Conservation (phyloP, 1,284 basidiomycete genomes). For the Exobasidium rhododendri region DNA sequence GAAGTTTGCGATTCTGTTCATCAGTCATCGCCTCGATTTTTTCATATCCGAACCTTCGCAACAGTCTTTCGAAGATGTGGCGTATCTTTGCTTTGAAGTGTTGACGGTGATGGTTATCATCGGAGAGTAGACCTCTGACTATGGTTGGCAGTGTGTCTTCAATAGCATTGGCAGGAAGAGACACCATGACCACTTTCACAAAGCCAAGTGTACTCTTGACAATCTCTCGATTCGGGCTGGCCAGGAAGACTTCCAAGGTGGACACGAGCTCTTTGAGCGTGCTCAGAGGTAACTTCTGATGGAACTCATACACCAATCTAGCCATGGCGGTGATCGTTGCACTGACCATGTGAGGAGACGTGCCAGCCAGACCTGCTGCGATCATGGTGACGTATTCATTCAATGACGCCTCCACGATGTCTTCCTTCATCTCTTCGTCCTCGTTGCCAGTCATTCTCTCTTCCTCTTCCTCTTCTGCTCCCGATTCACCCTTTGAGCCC, state of each 20-base stretch:
- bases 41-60: conserved; percentile 85
- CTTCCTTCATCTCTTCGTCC: conserved; percentile 26
- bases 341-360: conserved; percentile 96
- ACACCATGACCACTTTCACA: conserved; percentile 87
- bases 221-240: conserved; percentile 92
- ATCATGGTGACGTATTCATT: conserved; percentile 97
- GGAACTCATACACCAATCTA: conserved; percentile 92
- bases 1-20: conserved; percentile 71
- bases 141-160: conserved; percentile 72
- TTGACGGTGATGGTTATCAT: conserved; percentile 97
- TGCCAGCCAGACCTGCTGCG: conserved; percentile 87
- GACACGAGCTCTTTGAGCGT: conserved; percentile 82
- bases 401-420: conserved; percentile 69
- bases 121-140: conserved; percentile 79
- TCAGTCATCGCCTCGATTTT: conserved; percentile 65
- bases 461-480: conserved; percentile 69
- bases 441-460: conserved; percentile 20
- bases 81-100: conserved; percentile 97
- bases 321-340: conserved; percentile 93
- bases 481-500: conserved; percentile 60
- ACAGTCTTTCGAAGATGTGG: conserved; percentile 93
- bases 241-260: conserved; percentile 84
- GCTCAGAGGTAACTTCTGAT: conserved; percentile 65
- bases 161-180: conserved; percentile 69
- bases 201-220: conserved; percentile 94